Base-by-base conservation (phyloP, 768 basidiomycete genomes). In the Russula abietina region DNA sequence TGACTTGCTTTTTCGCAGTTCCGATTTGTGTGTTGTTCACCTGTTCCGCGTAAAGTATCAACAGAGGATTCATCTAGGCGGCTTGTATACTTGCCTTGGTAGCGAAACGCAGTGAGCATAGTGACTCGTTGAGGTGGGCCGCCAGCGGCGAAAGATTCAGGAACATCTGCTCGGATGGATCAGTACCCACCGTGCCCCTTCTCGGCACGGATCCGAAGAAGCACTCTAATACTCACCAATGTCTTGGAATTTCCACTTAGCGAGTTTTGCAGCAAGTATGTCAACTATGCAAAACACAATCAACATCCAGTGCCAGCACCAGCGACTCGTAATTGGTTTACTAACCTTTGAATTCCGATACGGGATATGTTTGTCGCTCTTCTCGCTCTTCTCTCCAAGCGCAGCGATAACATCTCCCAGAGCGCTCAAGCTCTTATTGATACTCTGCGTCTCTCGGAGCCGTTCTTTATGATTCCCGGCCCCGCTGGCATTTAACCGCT, bases 351-450 rank as follows among this genome's bases (percentile, higher is more conserved):
- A 94, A 75, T 97, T 96, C 68, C 94, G 77, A 75, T 96, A 96
- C 28, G 93, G 93, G 56, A 97, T 91, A 75, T 96, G 94, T 71
- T 89, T 90, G 57, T 86, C 86, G 61, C 77, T 81, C 75, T 79
- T 83, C 59, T 85, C 86, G 3, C 83, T 83, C 70, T 83, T 87
- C 77, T 88, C 87, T 1, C 92, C 91, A 26, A 96, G 80, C 17
- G 93, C 93, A 51, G 91, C 89, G 70, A 97, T 92, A 46, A 97
- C 94, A 74, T 97, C 94, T 30, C 93, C 93, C 8, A 97, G 76
- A 41, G 93, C 92, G 72, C 92, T 95, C 73, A 98, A 76, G 74
- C 89, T 92, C 77, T 84, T 87, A 71, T 96, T 96, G 72, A 97
- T 97, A 71, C 78, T 91, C 78, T 94, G 92, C 61, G 93, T 96